Base-by-base conservation (phyloP, 306 rosid genomes). In the Cyclanthera cordifolia region DNA sequence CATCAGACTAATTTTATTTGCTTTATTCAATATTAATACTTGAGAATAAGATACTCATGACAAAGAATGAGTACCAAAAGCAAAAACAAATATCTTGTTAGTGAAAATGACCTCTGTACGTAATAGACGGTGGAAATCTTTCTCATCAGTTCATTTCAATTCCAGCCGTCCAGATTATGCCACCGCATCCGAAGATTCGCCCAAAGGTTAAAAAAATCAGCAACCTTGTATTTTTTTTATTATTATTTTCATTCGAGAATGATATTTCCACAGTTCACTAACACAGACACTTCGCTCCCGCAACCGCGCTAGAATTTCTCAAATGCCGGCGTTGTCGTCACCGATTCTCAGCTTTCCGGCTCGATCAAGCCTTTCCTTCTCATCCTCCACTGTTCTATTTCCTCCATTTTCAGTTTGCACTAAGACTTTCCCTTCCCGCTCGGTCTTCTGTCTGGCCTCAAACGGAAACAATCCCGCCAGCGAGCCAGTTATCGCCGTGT, bases 321-420 rank as follows among this genome's bases (percentile, higher is more conserved):
- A 6, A 74, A 87, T 87, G 93, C 73, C 74, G 27, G 71, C 79
- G 14, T 19, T 82, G 55, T 73, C 2, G 12, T 37, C 87, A 32
- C 83, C 77, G 23, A 46, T 75, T 47, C 53, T 77, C 76, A 5
- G 69, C 51, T 3, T 41, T 20, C 50, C 63, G 46, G 24, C 58
- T 66, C 67, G 48, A 32, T 45, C 69, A 43, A 77, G n/a, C 52
- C 76, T 61, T 67, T 60, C 85, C 3, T 34, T 74, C 39, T 65
- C 78, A 30, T 24, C 61, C 47, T 56, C 77, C 46, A 19, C 45
- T 64, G 3, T 37, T 66, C 74, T 55, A 20, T 73, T 32, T 14
- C 69, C 74, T 45, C 69, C 79, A 20, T 65, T 83, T 73, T 53
- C 80, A 19, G 0, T 67, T n/a, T 59, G 56, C n/a, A 32, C 76